Base-by-base conservation (phyloP, 2,329 filamentous ascomycete species). In the Didymella pomorum region DNA sequence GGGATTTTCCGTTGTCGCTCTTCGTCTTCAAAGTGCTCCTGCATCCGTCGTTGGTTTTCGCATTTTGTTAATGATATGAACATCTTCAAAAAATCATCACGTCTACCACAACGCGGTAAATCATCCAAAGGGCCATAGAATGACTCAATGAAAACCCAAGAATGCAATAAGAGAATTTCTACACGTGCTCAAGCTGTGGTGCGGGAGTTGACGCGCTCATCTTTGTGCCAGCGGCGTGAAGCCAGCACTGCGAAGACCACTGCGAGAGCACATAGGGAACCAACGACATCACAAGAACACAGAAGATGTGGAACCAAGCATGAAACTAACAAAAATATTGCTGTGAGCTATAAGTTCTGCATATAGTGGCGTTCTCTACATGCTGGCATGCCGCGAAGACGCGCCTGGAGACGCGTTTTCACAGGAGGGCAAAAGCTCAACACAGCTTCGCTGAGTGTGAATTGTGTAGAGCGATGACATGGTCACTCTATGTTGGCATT, bases 61-160 rank as follows among this genome's bases (percentile, higher is more conserved):
- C 29, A 42, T 46, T 53, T 46, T 1, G 14, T 9, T 2, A 16
- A 12, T 3, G 12, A 33, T 41, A 35, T 45, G 3, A 46, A 42
- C 33, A 28, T 33, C 1, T 28, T 41, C 12, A n/a, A 51, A 58
- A 58, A 58, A 46, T 46, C 41, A 51, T 16, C 12, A 50, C 45
- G 3, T 6, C 50, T 11, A 46, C 50, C 39, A 51, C 31, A 26
- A 42, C 39, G 21, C 11, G 5, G 28, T 4, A 33, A 42, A 8
- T 0, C 4, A 0, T 2, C 25, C 29, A 46, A 51, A 50, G 28
- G 39, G 26, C n/a, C n/a, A n/a, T n/a, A n/a, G n/a, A n/a, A n/a
- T n/a, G n/a, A n/a, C n/a, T n/a, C n/a, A n/a, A n/a, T n/a, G n/a
- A n/a, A n/a, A n/a, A n/a, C n/a, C n/a, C n/a, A n/a, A 26, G n/a